Conservation (phyloP, 116 monocot genomes). For the Dioscorea cayenensis region DNA sequence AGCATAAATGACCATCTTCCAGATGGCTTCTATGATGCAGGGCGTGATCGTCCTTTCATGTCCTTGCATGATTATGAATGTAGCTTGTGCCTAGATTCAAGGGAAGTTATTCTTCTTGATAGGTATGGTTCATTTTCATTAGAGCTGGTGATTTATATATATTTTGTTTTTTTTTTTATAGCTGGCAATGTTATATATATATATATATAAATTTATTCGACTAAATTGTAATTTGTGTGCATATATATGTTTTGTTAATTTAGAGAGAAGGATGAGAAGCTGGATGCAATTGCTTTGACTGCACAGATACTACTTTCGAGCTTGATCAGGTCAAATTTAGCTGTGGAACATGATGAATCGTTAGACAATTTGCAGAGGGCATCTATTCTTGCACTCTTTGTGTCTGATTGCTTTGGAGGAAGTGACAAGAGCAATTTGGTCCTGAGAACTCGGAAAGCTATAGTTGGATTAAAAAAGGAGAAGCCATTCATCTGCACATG, state of each 20-base stretch:
- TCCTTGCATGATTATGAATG: conserved; percentile 62
- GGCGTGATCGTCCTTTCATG: conserved; percentile 78
- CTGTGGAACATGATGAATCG: conserved; percentile 17
- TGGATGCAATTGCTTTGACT: conserved; percentile 76
- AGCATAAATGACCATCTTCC: conserved; percentile 69
- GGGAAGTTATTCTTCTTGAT: conserved; percentile 95
- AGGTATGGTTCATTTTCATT: conserved; percentile 36
- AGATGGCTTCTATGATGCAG: conserved; percentile 99
- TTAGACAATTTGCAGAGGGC: conserved; percentile 63
- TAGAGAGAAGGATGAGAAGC: conserved; percentile 87
- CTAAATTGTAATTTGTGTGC: background rate
- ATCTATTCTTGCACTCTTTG: conserved; percentile 90
- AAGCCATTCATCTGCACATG: conserved; percentile 94
- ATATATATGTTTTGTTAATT: conserved; percentile 14
- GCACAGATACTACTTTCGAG: conserved; percentile 69
- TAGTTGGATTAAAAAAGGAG: conserved; percentile 53
- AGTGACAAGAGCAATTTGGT: conserved; percentile 68
- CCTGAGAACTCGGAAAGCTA: conserved; percentile 45
- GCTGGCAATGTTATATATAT: too few species aligned
- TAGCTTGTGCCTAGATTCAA: conserved; percentile 51
- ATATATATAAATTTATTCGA: background rate
- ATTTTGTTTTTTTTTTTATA: background rate
- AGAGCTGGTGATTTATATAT: background rate
- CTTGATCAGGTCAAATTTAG: conserved; percentile 29
- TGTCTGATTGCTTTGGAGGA: conserved; percentile 95